A percentile compares a stretch with the other conserved stretches of the same genome.
Evolutionary conservation across 208 protist species (phyloP).

Genomic region (Leptomonas pyrrhocoris): DNA sequence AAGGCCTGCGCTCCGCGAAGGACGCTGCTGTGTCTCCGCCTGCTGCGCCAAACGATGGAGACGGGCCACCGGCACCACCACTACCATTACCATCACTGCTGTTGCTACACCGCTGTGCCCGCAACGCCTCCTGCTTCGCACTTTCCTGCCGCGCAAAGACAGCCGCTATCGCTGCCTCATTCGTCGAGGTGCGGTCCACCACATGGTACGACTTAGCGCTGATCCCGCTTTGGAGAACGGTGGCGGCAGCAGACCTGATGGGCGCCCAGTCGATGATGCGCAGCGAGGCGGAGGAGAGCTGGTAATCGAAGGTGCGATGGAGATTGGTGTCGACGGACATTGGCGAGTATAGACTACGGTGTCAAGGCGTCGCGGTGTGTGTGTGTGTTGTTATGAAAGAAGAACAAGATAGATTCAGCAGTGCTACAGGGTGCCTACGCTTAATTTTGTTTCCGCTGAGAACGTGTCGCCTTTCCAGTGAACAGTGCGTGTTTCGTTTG

Average conservation of each 20-base stretch:
- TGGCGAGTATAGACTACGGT: neutral
- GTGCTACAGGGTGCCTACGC: too few relatives aligned
- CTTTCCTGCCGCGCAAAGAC: conserved; percentile 21
- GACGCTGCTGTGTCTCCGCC: neutral
- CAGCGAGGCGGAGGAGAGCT: conserved; percentile 59
- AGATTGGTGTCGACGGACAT: conserved; percentile 67
- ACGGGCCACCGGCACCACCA: neutral
- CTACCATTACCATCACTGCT: too few relatives aligned
- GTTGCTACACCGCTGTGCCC: neutral
- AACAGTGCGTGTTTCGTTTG: neutral
- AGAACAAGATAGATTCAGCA: neutral
- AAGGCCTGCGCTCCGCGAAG: neutral
- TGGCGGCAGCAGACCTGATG: conserved; percentile 23
- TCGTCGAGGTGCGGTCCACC: conserved; percentile 15
- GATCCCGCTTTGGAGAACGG: conserved; percentile 22
- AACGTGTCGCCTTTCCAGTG: too few relatives aligned
- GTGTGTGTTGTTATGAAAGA: neutral
- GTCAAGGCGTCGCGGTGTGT: neutral
- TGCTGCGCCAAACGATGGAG: too few relatives aligned
- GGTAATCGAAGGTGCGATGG: conserved; percentile 80
- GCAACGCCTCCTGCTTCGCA: neutral
- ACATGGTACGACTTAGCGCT: conserved; percentile 4
- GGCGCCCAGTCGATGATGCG: conserved; percentile 75
- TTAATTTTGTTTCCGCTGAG: too few relatives aligned
- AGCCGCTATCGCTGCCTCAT: conserved; percentile 8